Evolutionary conservation across 331 rosid species (phyloP), one percentile per base, ranked within the genome.

Genomic region (Cydonia oblonga): DNA sequence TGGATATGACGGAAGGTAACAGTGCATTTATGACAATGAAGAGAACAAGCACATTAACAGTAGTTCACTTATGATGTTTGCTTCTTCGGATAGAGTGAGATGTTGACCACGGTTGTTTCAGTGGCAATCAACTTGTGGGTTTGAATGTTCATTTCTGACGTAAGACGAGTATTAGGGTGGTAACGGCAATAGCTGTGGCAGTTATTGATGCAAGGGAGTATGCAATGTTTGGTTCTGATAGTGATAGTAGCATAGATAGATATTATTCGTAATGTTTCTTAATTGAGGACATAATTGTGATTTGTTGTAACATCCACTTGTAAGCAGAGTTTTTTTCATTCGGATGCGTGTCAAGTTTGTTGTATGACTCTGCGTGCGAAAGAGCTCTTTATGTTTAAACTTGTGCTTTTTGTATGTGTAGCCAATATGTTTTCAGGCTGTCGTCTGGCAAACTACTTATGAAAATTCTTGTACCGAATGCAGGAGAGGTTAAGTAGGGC

Each of bases 401-500:
- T 53, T 53, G 14, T 53, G 59, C 8, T 32, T n/a, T 53, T 20
- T n/a, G 8, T 44, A 44, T 44, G 19, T 19, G 0, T 44, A 5
- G 52, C 18, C 19, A 44, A 44, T 44, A 44, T 44, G 52, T 13
- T 44, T 44, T 44, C 57, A 51, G 62, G 14, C 30, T 28, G 28
- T 68, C 64, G 7, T 68, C 42, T 44, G 44, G 71, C 35, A 67
- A 25, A 7, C 57, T 15, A 52, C 44, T 28, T 11, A 26, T 26
- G 18, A 40, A 78, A 64, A 71, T 67, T 19, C 23, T 70, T 35
- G 11, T 24, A 64, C 51, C 78, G 73, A 62, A 46, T 81, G 80
- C 92, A 93, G 97, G 99, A 95, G 71, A 91, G 67, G 84, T 79
- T 95, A 82, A 88, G 87, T 66, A 86, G 99, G 72, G 88, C 96